These are phyloP conservation scores for Annona cherimola DNA, from an alignment of 164 flowering plant genomes.

Conservation along the genomic window DNA sequence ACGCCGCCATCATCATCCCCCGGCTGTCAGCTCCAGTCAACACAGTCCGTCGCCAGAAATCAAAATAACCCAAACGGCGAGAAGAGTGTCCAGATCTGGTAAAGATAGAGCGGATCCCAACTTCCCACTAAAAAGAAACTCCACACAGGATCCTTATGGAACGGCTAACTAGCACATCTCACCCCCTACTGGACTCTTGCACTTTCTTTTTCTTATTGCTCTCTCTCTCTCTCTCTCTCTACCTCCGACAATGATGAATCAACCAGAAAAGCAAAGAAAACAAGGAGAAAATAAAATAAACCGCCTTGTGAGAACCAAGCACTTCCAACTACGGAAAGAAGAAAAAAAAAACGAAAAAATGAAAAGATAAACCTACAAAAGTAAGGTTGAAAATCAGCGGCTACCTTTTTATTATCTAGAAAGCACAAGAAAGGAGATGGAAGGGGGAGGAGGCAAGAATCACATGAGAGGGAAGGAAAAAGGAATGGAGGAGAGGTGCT, in stretches of 20 bases:
- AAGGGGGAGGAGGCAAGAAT: constrained; percentile 9
- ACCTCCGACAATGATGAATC: no score
- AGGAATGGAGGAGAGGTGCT: constrained; percentile 13
- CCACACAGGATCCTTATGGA: constrained; percentile 6
- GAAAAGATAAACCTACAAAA: neutral
- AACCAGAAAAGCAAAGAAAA: constrained; percentile 1
- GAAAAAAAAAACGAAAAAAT: neutral
- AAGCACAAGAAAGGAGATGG: neutral
- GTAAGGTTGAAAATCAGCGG: neutral
- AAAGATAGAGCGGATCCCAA: constrained; percentile 14
- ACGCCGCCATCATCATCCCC: neutral
- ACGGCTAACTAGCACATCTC: neutral
- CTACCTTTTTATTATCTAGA: neutral
- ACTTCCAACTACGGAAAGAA: no score
- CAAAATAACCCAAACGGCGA: neutral
- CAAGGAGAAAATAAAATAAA: neutral
- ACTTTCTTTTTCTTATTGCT: neutral
- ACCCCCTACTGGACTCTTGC: constrained; percentile 14
- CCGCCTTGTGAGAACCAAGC: no score
- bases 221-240: no score
- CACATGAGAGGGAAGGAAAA: constrained; percentile 18
- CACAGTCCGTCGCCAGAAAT: neutral
- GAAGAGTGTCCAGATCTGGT: constrained; percentile 21
- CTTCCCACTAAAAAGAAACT: constrained; percentile 8
- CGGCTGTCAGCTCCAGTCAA: neutral